Evolutionary conservation across 805 yeast species (phyloP), one percentile per base, ranked within the genome.

Genomic region (Starmerella bombi): DNA sequence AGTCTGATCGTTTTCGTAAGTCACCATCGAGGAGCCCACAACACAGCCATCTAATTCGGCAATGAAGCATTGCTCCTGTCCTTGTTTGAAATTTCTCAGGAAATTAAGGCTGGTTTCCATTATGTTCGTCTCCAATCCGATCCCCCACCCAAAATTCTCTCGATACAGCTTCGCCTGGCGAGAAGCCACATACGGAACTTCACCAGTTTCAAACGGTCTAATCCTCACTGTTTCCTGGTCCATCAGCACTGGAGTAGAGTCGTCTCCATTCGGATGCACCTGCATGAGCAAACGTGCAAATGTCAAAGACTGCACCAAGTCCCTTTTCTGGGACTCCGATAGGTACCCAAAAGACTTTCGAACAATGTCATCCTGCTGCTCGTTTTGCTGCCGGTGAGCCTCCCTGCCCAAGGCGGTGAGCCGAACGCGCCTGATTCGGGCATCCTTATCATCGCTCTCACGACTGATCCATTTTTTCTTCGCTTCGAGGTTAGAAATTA

Each of bases 101-200:
- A 34, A 39, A 14, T 29, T 5, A 9, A 28, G 3, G 12, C 20
- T 38, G 3, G 25, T 25, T 17, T 39, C 38, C 32, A 22, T 15
- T 3, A 18, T 20, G 14, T 27, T 17, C 7, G 18, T 14, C 20
- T 39, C 42, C 6, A 34, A 16, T 7, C 12, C 27, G 17, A 5
- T 12, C 9, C 38, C 42, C 38, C 42, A 34, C 14, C 30, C 25
- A n/a, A 21, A 32, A 3, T 21, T 9, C 15, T 32, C 42, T 18
- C 19, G 14, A 16, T 39, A 39, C 18, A 33, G 16, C 22, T 34
- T 33, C n/a, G 33, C 34, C 25, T 39, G 42, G 17, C 42, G 33
- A 21, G 38, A 32, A 7, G 29, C 37, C 12, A 39, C 14, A 14
- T 20, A 22, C 10, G 37, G 14, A 7, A 27, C 21, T 5, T 39